phyloP scores from a whole-genome alignment of 2,329 filamentous ascomycete genomes.

The Colletotrichum sp. region DNA sequence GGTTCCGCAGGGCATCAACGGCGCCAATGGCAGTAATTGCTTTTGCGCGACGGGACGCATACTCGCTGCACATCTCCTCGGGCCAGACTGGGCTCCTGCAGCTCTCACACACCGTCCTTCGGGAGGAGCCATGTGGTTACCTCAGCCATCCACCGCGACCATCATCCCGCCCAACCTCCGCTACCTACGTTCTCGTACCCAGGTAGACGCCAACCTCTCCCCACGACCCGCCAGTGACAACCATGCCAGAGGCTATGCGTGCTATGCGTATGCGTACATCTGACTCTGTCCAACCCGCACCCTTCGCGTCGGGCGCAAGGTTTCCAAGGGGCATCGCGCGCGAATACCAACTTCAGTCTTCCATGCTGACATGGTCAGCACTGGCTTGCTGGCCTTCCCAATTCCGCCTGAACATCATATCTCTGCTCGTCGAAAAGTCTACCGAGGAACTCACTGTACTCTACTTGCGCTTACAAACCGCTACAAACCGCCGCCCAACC shows the following conservation, averaged over 20 bases:
- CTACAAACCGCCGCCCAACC: neutral
- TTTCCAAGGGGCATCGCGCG: neutral
- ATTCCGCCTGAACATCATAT: neutral
- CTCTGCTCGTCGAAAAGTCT: neutral
- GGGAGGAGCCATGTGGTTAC: conserved; percentile 18
- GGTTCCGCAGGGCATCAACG: conserved; percentile 7
- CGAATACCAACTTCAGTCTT: neutral
- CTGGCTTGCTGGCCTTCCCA: neutral
- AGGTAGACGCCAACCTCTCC: neutral
- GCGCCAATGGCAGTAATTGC: neutral
- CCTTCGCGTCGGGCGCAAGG: neutral
- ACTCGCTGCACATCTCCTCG: neutral
- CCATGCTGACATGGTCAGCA: neutral
- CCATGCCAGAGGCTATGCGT: neutral
- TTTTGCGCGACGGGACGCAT: neutral
- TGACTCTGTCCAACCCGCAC: neutral
- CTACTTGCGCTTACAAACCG: neutral
- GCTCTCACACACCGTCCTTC: conserved; percentile 4
- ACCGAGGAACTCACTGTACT: neutral
- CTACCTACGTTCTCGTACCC: neutral
- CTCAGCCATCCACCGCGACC: conserved; percentile 5
- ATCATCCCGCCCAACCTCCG: conserved; percentile 9
- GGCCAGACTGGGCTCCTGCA: conserved; percentile 14
- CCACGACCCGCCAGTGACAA: neutral
- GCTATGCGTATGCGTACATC: neutral